Conservation (phyloP, 2,329 filamentous ascomycete genomes). For the Penicillium hordei region DNA sequence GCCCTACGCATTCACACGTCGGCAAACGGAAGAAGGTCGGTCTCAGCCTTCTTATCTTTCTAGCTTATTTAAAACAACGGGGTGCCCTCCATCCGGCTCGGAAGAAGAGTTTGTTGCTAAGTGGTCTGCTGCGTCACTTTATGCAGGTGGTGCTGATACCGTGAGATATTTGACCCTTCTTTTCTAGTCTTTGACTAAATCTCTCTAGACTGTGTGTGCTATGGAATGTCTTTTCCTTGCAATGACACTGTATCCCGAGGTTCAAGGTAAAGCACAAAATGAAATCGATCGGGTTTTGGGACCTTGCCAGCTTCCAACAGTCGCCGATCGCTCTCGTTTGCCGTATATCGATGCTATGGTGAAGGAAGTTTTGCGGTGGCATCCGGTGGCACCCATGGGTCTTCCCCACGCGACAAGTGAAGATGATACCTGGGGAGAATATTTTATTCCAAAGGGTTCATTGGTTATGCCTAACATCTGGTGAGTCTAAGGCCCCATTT, state of each 20-base stretch:
- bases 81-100: no score
- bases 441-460: no score
- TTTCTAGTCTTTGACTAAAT: not conserved
- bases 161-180: constrained; percentile 18
- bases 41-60: no score
- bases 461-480: no score
- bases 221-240: constrained; percentile 37
- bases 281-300: constrained; percentile 45
- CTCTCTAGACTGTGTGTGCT: constrained; percentile 45
- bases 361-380: constrained; percentile 42
- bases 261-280: constrained; percentile 52
- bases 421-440: no score
- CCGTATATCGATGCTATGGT: constrained; percentile 42
- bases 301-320: constrained; percentile 32
- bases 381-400: constrained; percentile 35
- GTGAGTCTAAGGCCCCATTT: not conserved
- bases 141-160: constrained; percentile 28
- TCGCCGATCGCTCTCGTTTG: constrained; percentile 38
- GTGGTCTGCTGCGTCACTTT: no score
- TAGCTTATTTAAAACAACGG: no score
- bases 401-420: no score
- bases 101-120: no score
- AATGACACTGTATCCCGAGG: constrained; percentile 53
- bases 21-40: no score
- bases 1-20: no score